Percentiles rank a stretch among this genome's conserved stretches.
phyloP scores from a whole-genome alignment of 768 basidiomycete species.

The Mycena pura region DNA sequence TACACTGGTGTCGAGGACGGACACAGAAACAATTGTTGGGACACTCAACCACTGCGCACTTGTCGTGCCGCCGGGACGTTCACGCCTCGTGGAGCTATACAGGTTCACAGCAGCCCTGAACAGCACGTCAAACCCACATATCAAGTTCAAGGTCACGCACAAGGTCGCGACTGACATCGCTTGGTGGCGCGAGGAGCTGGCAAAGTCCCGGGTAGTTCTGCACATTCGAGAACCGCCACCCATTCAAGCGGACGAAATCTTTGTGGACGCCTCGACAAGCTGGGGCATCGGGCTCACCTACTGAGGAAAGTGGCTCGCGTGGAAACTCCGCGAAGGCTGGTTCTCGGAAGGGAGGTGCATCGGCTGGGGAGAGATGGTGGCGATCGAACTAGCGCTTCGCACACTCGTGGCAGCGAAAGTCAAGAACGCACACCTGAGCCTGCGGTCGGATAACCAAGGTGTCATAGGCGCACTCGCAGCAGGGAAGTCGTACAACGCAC shows the following conservation, averaged over 20 bases:
- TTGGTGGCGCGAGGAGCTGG: not conserved
- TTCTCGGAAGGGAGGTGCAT: slow-evolving; percentile 37
- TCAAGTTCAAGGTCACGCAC: not conserved
- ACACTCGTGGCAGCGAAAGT: slow-evolving; percentile 36
- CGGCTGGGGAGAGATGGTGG: slow-evolving; percentile 55
- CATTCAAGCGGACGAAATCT: slow-evolving; percentile 28
- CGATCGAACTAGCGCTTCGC: slow-evolving; percentile 47
- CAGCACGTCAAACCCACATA: not conserved
- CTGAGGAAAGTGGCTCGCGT: slow-evolving; percentile 45
- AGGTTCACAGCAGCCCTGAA: slow-evolving; percentile 5
- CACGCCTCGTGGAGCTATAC: slow-evolving; percentile 13
- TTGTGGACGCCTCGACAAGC: slow-evolving; percentile 48
- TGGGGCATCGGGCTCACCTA: slow-evolving; percentile 50
- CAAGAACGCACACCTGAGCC: slow-evolving; percentile 28
- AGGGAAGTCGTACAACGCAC: slow-evolving; percentile 26
- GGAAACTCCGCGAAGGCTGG: slow-evolving; percentile 44
- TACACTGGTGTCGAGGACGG: not conserved
- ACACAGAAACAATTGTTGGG: slow-evolving; percentile 15
- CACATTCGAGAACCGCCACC: slow-evolving; percentile 18
- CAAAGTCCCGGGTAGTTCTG: not conserved
- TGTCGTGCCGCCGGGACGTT: slow-evolving; percentile 6
- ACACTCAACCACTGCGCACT: slow-evolving; percentile 24
- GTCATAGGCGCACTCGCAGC: slow-evolving; percentile 43
- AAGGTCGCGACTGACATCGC: not conserved
- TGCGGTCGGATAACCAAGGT: slow-evolving; percentile 50